These are phyloP conservation scores for Yamadazyma nakazawae DNA, from an alignment of 805 yeast genomes.

Conservation along the genomic window DNA sequence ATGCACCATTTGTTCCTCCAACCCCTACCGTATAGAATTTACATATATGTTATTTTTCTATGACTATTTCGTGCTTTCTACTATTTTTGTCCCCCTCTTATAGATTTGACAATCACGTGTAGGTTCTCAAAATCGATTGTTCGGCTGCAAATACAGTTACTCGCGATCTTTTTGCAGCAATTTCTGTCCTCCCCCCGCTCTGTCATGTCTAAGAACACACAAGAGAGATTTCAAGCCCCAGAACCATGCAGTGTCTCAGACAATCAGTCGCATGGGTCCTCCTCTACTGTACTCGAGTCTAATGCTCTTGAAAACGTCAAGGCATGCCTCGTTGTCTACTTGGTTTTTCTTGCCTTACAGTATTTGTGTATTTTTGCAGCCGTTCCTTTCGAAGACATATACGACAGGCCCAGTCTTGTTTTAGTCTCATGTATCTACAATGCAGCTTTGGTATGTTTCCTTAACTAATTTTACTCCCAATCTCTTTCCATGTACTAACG, in stretches of 20 bases:
- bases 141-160: conserved; percentile 22
- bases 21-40: conserved; percentile 1
- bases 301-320: conserved; percentile 2
- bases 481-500: neutral
- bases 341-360: conserved; percentile 24
- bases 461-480: neutral
- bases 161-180: neutral
- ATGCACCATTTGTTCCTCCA: conserved; percentile 20
- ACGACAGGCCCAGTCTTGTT: conserved; percentile 27
- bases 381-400: conserved; percentile 34
- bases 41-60: neutral
- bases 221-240: neutral
- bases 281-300: neutral
- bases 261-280: neutral
- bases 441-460: conserved; percentile 20
- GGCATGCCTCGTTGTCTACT: conserved; percentile 14
- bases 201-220: neutral
- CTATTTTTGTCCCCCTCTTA: too few species aligned
- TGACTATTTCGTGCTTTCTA: neutral
- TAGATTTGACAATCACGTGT: conserved; percentile 7
- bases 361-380: conserved; percentile 27
- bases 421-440: conserved; percentile 21
- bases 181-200: neutral
- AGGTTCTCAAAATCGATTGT: conserved; percentile 25
- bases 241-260: neutral